phyloP scores from a whole-genome alignment of 768 basidiomycete species.

The Mycena floridula region DNA sequence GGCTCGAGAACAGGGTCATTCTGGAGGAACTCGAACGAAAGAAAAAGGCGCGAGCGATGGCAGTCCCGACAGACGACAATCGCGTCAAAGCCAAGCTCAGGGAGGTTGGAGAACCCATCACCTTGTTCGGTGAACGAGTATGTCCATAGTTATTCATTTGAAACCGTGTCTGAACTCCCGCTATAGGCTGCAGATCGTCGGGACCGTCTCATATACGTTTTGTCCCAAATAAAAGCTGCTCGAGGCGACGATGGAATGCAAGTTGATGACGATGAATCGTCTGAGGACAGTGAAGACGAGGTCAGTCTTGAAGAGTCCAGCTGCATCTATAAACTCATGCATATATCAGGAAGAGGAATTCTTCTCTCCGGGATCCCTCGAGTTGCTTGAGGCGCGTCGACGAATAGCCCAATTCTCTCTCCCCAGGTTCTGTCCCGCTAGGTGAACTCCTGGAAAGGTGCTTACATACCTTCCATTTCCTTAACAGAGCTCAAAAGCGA shows the following conservation, averaged over 20 bases:
- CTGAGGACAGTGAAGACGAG: conserved; percentile 68
- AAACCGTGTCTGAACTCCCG: conserved; percentile 3
- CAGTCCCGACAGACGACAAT: conserved; percentile 95
- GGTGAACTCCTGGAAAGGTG: conserved; percentile 59
- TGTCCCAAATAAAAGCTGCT: conserved; percentile 90
- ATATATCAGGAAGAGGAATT: conserved; percentile 80
- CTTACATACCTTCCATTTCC: conserved; percentile 52
- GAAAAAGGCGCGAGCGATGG: conserved; percentile 89
- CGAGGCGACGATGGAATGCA: conserved; percentile 76
- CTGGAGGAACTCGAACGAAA: conserved; percentile 96
- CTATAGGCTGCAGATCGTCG: conserved; percentile 87
- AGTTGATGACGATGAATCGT: conserved; percentile 63
- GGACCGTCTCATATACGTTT: conserved; percentile 90
- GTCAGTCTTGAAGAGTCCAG: conserved; percentile 30
- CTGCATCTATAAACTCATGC: not conserved
- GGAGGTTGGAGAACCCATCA: conserved; percentile 95
- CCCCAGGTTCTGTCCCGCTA: conserved; percentile 74
- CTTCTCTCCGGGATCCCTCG: conserved; percentile 86
- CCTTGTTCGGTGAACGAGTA: conserved; percentile 95
- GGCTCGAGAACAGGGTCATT: conserved; percentile 78
- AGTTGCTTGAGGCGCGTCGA: conserved; percentile 79
- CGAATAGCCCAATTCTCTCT: conserved; percentile 91
- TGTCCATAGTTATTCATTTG: conserved; percentile 17
- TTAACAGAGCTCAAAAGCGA: conserved; percentile 89
- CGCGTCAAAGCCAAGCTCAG: conserved; percentile 85